Base-by-base conservation (phyloP, 1,139 yeast species). In the Martiniozyma asiatica region DNA sequence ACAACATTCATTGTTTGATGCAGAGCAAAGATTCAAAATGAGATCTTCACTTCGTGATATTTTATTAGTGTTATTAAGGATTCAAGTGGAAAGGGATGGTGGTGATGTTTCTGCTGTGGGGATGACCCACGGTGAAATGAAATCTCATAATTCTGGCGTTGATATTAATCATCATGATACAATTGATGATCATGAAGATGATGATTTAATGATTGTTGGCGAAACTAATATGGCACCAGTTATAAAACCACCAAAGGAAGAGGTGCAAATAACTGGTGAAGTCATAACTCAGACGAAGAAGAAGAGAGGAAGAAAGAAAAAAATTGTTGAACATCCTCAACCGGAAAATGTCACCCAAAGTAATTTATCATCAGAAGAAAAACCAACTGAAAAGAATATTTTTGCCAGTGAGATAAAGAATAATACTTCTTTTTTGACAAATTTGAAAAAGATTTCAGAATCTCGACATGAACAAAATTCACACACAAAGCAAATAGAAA, bases 41-140 rank as follows among this genome's bases (percentile, higher is more conserved):
- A 50, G 73, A 39, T 44, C 43, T 6, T 42, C 45, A 5, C 41
- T 66, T 6, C 47, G 70, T 29, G 43, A 45, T 14, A 44, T 48
- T 3, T 35, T 63, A 7, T 31, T 55, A 19, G 44, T 51, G 0
- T 42, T 70, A 18, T 58, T 59, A 27, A 47, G 48, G 16, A 48
- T 54, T 12, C 73, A 68, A 39, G 58, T 60, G 2, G 30, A 30
- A 10, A 28, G 19, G 6, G 32, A 33, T 1, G 53, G 51, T 23
- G 64, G 57, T 18, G 63, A 59, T 33, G 53, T 50, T 25, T 53
- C 53, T 29, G 41, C 41, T 32, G 46, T 61, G 25, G 68, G 65
- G 23, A 47, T 22, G 14, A 27, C 30, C 3, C 13, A 22, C 12
- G 12, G 21, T 6, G 15, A 29, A n/a, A 15, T 24, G 20, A 18